Evolutionary conservation across 192 early-diverging fungal species (phyloP), one percentile per base, ranked within the genome.

Genomic region (Irineochytrium annulatum): DNA sequence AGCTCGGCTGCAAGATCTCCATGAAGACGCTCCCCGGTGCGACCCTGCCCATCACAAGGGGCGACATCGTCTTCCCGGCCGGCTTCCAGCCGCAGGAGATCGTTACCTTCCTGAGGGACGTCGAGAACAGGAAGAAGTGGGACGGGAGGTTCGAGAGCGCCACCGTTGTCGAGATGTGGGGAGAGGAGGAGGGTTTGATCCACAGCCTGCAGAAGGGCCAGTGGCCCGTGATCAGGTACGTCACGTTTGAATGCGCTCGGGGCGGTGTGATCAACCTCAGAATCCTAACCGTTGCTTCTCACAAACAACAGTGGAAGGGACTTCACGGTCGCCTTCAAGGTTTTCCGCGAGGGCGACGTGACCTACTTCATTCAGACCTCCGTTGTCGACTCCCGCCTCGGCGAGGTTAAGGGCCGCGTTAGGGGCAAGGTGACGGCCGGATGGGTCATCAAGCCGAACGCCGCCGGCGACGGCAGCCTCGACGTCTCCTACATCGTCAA

Each of bases 281-380:
- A 22, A 22, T 24, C 8, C 6, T 22, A 20, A 8, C 24, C 46
- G 13, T 24, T 8, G 26, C 17, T 24, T 49, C 13, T 22, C 22
- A 8, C 24, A 22, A 24, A 49, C 13, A 20, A 24, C 46, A 49
- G 46, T 22, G 46, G 46, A 14, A 8, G 46, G 5, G 46, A 49
- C 46, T 49, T 49, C 24, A 49, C 26, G 17, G 22, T 49, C 46
- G 24, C 46, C 24, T 49, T 49, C 46, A 49, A 49, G 46, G 24
- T 49, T 24, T 49, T 17, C 46, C 8, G 11, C 46, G 5, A 8
- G 46, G 13, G 13, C 24, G 24, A 8, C 24, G 6, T 6, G 17
- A 24, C 6, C 11, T 49, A 49, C 24, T 49, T 49, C 24, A 24
- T 49, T 24, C 46, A 49, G 24, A 49, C 46, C 46, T 49, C 46